Base-by-base conservation (phyloP, 2,329 filamentous ascomycete species). In the Scedosporium aurantiacum region DNA sequence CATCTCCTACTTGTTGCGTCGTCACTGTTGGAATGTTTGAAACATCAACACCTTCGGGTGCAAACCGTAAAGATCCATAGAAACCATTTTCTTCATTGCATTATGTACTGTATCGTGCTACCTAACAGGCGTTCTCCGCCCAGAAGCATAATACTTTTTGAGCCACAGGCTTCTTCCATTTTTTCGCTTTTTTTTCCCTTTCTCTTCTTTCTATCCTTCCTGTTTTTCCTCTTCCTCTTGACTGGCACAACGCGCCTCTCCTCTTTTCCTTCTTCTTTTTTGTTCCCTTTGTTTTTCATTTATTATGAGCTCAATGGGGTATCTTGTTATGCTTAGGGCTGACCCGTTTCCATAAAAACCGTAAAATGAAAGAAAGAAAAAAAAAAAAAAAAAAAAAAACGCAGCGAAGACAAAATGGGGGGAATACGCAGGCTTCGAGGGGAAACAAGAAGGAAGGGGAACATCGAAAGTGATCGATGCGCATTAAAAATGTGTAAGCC, bases 231-330 rank as follows among this genome's bases (percentile, higher is more conserved):
- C 52, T 62, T 62, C 57, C 57, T 58, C 61, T 57, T 52, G 18
- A 12, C 32, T 37, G 32, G 32, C 32, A 52, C 52, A 5, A 52
- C 7, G 43, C 55, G 52, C 12, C 55, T 61, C 28, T 62, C 52
- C 16, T 61, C 57, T 60, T 63, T 60, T 64, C 21, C 61, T 64
- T 61, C 58, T 62, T 63, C 28, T 65, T 41, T 64, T 61, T 63
- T 60, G 3, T 55, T 3, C 54, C 54, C 32, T 37, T 37, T 12
- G 32, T 37, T 37, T 37, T 37, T 6, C 32, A 37, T 37, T 27
- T 14, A 37, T 10, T 10, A 37, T 37, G 32, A 37, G 4, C 4
- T 37, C 32, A 37, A 37, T 37, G 32, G 32, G 32, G 32, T 37
- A 37, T 37, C 32, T 37, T 37, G 32, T 10, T 37, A 37, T 37